Percentiles rank a stretch among this genome's conserved stretches.
These are phyloP conservation scores for Russula sp. DNA, from an alignment of 768 basidiomycete genomes.

Conservation along the genomic window DNA sequence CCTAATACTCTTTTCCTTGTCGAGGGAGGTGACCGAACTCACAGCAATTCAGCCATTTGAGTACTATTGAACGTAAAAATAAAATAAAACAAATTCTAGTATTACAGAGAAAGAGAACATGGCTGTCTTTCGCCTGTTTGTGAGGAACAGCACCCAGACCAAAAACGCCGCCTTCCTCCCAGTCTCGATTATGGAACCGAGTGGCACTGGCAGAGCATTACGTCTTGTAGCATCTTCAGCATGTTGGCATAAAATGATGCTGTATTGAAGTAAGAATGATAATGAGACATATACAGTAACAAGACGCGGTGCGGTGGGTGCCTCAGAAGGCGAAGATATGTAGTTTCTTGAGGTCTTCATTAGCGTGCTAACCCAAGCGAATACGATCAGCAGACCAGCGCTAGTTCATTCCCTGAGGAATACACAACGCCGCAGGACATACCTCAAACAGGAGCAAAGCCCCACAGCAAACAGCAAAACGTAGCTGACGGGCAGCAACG, in stretches of 20 bases:
- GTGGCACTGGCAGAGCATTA: neutral
- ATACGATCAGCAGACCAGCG: neutral
- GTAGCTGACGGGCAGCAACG: neutral
- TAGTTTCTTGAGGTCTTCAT: neutral
- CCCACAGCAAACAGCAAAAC: slow-evolving; percentile 2
- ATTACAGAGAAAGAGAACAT: too few species aligned
- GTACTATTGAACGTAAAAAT: too few species aligned
- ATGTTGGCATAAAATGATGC: neutral
- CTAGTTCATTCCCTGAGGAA: neutral
- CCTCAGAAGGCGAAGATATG: slow-evolving; percentile 12
- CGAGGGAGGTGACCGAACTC: too few species aligned
- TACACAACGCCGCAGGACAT: neutral
- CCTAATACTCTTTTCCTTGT: too few species aligned
- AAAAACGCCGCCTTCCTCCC: too few species aligned
- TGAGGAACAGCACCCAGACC: too few species aligned
- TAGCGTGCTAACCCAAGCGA: neutral
- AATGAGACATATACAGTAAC: neutral
- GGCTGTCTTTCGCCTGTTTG: too few species aligned
- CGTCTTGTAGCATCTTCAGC: neutral
- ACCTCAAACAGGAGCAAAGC: slow-evolving; percentile 19
- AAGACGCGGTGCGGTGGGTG: neutral
- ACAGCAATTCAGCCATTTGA: too few species aligned
- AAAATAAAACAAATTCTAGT: too few species aligned
- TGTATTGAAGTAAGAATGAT: neutral
- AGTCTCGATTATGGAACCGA: neutral